These are phyloP conservation scores for Tricholoma terreum DNA, from an alignment of 768 basidiomycete genomes.

Conservation along the genomic window DNA sequence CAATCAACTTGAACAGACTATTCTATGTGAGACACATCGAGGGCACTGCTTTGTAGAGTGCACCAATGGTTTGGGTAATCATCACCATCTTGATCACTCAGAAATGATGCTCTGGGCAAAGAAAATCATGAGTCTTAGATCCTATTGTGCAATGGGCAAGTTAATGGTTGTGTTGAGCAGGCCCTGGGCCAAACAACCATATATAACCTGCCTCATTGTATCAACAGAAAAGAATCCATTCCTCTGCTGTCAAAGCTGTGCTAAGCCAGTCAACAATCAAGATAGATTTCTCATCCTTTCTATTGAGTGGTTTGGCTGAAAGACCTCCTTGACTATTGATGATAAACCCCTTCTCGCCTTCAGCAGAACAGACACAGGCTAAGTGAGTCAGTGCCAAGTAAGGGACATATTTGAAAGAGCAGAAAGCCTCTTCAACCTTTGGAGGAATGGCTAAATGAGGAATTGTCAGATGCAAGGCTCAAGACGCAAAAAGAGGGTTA, in stretches of 20 bases:
- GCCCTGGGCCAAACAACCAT: neutral
- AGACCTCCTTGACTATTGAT: no score
- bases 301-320: neutral
- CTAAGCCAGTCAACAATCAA: no score
- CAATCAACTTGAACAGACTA: neutral
- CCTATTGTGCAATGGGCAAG: neutral
- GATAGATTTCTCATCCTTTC: no score
- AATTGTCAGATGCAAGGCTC: neutral
- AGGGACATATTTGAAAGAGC: no score
- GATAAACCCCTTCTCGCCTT: neutral
- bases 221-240: no score
- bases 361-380: neutral
- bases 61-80: neutral
- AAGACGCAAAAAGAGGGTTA: neutral
- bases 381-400: neutral
- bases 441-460: no score
- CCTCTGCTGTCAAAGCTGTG: no score
- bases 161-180: neutral
- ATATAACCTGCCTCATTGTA: neutral
- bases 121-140: neutral
- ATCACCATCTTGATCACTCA: neutral
- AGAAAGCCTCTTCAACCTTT: no score
- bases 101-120: neutral
- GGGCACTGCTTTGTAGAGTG: neutral
- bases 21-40: neutral